Conservation (phyloP, 495 filamentous ascomycete genomes). For the Xylaria palmicola region DNA sequence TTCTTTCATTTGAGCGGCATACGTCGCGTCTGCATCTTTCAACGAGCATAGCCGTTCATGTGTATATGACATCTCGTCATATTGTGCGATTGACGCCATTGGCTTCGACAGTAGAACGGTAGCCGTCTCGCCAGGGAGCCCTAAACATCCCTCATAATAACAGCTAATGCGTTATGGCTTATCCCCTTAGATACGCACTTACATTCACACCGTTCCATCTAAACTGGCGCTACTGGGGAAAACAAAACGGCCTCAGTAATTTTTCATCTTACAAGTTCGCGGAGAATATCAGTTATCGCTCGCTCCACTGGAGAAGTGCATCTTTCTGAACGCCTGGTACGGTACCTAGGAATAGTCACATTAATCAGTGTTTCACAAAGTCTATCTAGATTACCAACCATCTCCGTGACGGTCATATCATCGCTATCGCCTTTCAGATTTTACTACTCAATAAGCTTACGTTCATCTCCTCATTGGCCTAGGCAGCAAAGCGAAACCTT, state of each 20-base stretch:
- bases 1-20: slow-evolving; percentile 6
- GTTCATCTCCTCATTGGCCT: background rate
- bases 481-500: background rate
- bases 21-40: background rate
- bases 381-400: background rate
- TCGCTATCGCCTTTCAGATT: too few species aligned
- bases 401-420: too few species aligned
- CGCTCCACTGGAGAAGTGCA: too few species aligned
- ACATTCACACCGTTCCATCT: too few species aligned
- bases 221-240: too few species aligned
- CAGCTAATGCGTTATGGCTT: background rate
- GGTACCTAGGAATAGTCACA: too few species aligned
- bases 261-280: too few species aligned
- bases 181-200: too few species aligned
- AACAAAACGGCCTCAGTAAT: too few species aligned
- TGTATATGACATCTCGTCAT: background rate
- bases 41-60: background rate
- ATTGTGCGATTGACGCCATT: background rate
- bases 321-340: too few species aligned
- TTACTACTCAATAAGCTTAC: background rate
- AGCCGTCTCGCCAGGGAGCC: background rate
- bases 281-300: too few species aligned
- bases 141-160: background rate
- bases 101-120: background rate
- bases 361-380: too few species aligned